Base-by-base conservation (phyloP, 164 flowering plant genomes). In the Stephania japonica region DNA sequence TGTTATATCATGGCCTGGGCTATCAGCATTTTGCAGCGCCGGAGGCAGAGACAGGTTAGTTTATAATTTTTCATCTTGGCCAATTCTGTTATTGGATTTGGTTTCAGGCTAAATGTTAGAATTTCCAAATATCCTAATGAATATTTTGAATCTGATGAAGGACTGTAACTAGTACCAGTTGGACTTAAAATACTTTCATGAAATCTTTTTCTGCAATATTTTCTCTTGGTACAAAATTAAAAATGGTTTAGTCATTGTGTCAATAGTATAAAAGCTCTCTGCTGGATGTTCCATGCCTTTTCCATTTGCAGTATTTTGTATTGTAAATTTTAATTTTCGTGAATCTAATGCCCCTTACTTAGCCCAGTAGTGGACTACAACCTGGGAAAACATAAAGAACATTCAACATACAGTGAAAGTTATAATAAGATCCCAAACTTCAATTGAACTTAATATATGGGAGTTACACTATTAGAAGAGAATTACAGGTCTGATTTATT, bases 21-120 rank as follows among this genome's bases (percentile, higher is more conserved):
- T 11, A 71, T 94, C 76, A 91, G 92, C 78, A 87, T 94, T 70
- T 71, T 95, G 83, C 98, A 95, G 77, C 93, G 88, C 12, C 86
- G 97, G 72, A 84, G 93, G 72, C 97, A 89, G 72, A 81, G 88
- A 74, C 67, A 71, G 73, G 73, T 71, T 41, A 71, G 73, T 71
- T 32, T 24, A 32, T 50, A 7, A n/a, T 24, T 7, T 42, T 0
- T 23, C 24, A 32, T 16, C 27, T 6, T 70, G 50, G 53, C 7
- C 41, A 26, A 59, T 19, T 59, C 6, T 24, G 9, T 4, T n/a
- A 1, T 59, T 8, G 4, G n/a, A 6, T 59, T n/a, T 59, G 19
- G 10, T 59, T 16, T 19, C 5, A 59, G 21, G 21, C 21, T 59
- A n/a, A 47, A 47, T 47, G 53, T 12, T 47, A 47, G 53, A 9